phyloP scores from a whole-genome alignment of 306 rosid species.

The Cucumis sativus region DNA sequence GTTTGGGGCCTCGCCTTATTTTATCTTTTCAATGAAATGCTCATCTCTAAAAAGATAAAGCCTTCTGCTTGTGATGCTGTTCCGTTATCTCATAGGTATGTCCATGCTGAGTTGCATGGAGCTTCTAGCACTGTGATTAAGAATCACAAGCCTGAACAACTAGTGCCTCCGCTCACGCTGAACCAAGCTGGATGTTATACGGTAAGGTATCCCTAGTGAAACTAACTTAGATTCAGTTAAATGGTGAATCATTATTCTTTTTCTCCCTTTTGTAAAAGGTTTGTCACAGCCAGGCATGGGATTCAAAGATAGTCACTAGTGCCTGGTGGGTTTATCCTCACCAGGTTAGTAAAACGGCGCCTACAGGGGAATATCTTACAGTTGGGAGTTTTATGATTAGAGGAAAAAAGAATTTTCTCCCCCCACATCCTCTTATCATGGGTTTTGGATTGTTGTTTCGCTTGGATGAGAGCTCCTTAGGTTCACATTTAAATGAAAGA shows the following conservation, averaged over 20 bases:
- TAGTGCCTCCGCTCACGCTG: slow-evolving; percentile 81
- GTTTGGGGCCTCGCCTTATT: no score
- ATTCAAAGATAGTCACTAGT: slow-evolving; percentile 96
- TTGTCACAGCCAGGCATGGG: slow-evolving; percentile 98
- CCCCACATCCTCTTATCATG: slow-evolving; percentile 96
- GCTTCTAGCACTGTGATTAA: slow-evolving; percentile 88
- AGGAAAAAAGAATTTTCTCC: slow-evolving; percentile 92
- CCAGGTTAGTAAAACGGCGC: slow-evolving; percentile 99
- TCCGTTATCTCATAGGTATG: slow-evolving; percentile 46
- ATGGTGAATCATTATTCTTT: slow-evolving; percentile 13
- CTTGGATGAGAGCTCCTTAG: slow-evolving; percentile 95
- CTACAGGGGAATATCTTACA: slow-evolving; percentile 96
- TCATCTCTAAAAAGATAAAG: no score
- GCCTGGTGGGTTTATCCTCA: slow-evolving; percentile 99
- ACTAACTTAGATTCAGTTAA: slow-evolving; percentile 5
- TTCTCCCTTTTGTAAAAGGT: slow-evolving; percentile 36
- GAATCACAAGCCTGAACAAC: slow-evolving; percentile 82
- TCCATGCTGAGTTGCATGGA: slow-evolving; percentile 96
- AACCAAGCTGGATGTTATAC: slow-evolving; percentile 97
- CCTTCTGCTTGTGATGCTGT: slow-evolving; percentile 21
- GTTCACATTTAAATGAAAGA: slow-evolving; percentile 94
- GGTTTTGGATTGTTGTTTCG: slow-evolving; percentile 92
- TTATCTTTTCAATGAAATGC: no score
- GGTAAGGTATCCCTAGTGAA: slow-evolving; percentile 30
- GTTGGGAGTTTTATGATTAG: slow-evolving; percentile 98